Evolutionary conservation across 208 protist genomes (phyloP).

Genomic region (Leptomonas seymouri): DNA sequence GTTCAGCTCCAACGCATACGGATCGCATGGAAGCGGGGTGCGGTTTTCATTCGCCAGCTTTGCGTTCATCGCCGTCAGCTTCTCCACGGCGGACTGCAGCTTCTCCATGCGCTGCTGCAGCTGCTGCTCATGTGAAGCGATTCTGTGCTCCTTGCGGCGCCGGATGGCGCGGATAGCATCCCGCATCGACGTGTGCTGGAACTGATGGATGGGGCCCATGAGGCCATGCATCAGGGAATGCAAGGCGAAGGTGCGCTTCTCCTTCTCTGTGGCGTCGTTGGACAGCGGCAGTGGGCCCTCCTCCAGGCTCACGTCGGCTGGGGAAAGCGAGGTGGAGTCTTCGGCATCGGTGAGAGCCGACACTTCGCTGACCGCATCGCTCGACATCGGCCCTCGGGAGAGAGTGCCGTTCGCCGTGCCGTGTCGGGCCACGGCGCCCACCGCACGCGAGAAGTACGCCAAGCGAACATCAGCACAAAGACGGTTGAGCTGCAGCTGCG

Average conservation of each 20-base stretch:
- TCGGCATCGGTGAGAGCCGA: conserved; percentile 25
- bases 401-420: not conserved
- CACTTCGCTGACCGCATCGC: conserved; percentile 30
- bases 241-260: conserved; percentile 38
- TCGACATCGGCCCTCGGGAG: conserved; percentile 13
- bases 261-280: conserved; percentile 11
- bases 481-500: conserved; percentile 52
- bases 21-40: conserved; percentile 68
- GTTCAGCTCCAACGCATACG: conserved; percentile 67
- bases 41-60: conserved; percentile 70
- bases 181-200: conserved; percentile 44
- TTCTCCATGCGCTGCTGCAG: conserved; percentile 38
- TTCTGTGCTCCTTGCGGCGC: conserved; percentile 32
- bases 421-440: conserved; percentile 12
- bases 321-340: conserved; percentile 22
- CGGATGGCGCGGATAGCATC: conserved; percentile 39
- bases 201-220: conserved; percentile 28
- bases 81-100: conserved; percentile 39
- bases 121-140: conserved; percentile 27
- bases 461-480: conserved; percentile 84
- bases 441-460: conserved; percentile 44
- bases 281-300: conserved; percentile 29
- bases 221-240: conserved; percentile 38
- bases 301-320: conserved; percentile 23
- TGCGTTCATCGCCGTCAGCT: conserved; percentile 41